These are phyloP conservation scores for Phaeosphaeriaceae sp. DNA, from an alignment of 2,329 filamentous ascomycete species.

Conservation along the genomic window DNA sequence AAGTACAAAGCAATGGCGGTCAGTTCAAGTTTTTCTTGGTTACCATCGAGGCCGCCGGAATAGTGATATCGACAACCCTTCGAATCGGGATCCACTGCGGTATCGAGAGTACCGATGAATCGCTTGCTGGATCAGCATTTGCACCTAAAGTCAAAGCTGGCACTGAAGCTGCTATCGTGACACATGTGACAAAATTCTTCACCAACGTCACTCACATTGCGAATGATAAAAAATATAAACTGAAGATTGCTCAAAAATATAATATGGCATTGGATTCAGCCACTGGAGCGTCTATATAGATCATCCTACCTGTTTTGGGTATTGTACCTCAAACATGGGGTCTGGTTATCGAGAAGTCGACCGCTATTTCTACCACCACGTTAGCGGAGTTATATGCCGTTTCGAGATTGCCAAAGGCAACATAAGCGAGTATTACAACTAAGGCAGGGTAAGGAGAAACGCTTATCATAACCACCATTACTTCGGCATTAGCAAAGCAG, in stretches of 20 bases:
- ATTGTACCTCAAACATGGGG: conserved; percentile 55
- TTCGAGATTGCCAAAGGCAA: conserved; percentile 19
- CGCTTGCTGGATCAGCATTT: conserved; percentile 3
- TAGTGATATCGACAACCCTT: conserved; percentile 56
- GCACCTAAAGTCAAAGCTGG: conserved; percentile 50
- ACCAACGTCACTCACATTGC: conserved; percentile 57
- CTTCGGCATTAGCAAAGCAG: conserved; percentile 51
- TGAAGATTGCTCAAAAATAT: conserved; percentile 59
- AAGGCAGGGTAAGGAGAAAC: conserved; percentile 24
- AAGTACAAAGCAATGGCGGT: conserved; percentile 54
- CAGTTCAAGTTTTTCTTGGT: conserved; percentile 65
- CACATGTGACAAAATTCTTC: conserved; percentile 61
- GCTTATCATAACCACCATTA: conserved; percentile 52
- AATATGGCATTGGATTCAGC: conserved; percentile 60
- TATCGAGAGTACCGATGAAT: conserved; percentile 4
- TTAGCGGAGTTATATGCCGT: conserved; percentile 54
- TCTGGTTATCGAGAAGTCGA: conserved; percentile 53
- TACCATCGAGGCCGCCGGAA: conserved; percentile 54
- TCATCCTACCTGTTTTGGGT: conserved; percentile 28
- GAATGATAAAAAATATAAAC: conserved; percentile 49
- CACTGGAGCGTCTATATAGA: conserved; percentile 59
- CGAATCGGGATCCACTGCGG: conserved; percentile 57
- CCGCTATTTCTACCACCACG: conserved; percentile 62
- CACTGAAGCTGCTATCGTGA: conserved; percentile 57
- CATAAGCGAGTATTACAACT: conserved; percentile 2